Evolutionary conservation across 1,139 yeast genomes (phyloP), one percentile per base, ranked within the genome.

Genomic region (Saccharomyces pastorianus): DNA sequence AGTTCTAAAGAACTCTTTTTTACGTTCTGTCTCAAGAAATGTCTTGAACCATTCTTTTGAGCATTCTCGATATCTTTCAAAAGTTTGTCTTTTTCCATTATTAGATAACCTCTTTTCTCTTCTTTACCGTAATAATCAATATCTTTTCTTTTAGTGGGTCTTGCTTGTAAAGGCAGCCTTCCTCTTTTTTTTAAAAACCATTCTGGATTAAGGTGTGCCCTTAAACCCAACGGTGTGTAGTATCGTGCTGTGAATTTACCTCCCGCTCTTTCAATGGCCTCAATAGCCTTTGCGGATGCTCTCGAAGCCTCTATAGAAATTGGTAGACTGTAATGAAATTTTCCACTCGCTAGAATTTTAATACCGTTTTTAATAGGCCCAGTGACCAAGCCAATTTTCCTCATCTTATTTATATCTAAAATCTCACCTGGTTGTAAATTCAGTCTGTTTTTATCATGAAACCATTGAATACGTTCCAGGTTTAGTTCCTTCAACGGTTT

Each of bases 141-240:
- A 65, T 86, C 90, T 73, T 88, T 85, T 71, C 88, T 82, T 62
- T 81, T 84, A 7, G 85, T 85, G 25, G 99, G 99, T 71, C 91
- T 81, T 3, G 98, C 95, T 53, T 82, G 84, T 59, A 88, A 72
- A 29, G 98, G 98, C 26, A 91, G 73, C 60, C 90, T 82, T 23
- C 95, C 96, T 66, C 81, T 84, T 62, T 79, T 84, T 58, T 77
- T 72, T 52, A 86, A 70, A 62, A 83, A 85, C 68, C 83, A 77
- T 52, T 82, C 80, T 11, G 99, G 98, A 51, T 85, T 73, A 50
- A 89, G 75, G 65, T 89, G 91, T 3, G 89, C 93, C 61, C 82
- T 76, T 61, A 88, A 79, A 2, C 90, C 84, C 50, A 86, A 72
- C 31, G 70, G 68, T 41, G 88, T 82, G 68, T 81, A 87, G 69